These are phyloP conservation scores for Podospora didyma DNA, from an alignment of 495 filamentous ascomycete species.

Conservation along the genomic window DNA sequence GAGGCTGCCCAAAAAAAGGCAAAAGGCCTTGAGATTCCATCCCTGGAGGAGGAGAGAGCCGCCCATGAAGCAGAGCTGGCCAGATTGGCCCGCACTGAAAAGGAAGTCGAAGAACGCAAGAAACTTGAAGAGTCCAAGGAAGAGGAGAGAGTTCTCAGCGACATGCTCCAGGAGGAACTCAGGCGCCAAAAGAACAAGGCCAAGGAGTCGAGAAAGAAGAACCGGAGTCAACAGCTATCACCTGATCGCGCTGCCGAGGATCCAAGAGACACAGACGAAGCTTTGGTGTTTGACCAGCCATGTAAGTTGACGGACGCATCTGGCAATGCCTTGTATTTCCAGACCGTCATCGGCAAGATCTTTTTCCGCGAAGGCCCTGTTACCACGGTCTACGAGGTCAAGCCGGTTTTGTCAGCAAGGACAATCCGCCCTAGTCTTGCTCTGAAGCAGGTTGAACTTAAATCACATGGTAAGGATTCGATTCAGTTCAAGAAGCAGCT, in stretches of 20 bases:
- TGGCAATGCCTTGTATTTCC: constrained; percentile 56
- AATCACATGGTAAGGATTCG: constrained; percentile 51
- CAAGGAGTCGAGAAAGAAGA: constrained; percentile 51
- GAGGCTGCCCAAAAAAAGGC: constrained; percentile 73
- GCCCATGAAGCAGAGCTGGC: constrained; percentile 53
- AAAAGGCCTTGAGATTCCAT: constrained; percentile 69
- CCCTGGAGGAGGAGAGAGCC: constrained; percentile 84
- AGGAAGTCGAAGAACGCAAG: constrained; percentile 44
- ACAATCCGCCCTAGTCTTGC: constrained; percentile 57
- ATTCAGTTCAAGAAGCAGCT: constrained; percentile 61
- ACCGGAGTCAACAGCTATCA: constrained; percentile 24
- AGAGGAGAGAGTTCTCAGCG: constrained; percentile 69
- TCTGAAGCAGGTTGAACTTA: constrained; percentile 64
- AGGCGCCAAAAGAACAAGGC: constrained; percentile 57
- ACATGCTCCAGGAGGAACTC: constrained; percentile 74
- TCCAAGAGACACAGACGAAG: constrained; percentile 23
- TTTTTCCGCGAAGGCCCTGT: constrained; percentile 53
- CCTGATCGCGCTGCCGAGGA: constrained; percentile 27
- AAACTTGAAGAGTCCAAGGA: constrained; percentile 59
- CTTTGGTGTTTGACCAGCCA: constrained; percentile 65
- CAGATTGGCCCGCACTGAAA: constrained; percentile 45
- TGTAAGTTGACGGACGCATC: constrained; percentile 56
- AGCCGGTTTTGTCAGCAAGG: constrained; percentile 54
- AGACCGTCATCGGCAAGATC: constrained; percentile 59
- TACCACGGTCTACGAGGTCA: constrained; percentile 62